Conservation (phyloP, 345 rosid species). For the Mangifera indica region DNA sequence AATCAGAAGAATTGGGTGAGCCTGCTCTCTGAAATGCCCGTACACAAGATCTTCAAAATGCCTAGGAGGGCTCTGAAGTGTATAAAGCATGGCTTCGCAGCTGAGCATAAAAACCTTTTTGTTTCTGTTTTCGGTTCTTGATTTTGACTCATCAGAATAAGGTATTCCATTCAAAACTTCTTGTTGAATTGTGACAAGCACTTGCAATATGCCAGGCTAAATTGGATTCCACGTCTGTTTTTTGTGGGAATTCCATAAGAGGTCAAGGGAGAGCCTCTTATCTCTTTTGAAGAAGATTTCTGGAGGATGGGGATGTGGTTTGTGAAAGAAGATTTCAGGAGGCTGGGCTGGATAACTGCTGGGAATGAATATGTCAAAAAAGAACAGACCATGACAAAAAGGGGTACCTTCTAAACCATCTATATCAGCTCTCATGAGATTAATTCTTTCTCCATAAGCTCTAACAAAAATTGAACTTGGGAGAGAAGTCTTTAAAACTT, state of each 20-base stretch:
- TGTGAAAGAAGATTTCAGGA: neutral
- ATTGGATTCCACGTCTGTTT: constrained; percentile 3
- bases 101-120: constrained; percentile 10
- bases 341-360: neutral
- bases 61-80: neutral
- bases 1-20: constrained; percentile 22
- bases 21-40: constrained; percentile 16
- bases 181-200: constrained; percentile 16
- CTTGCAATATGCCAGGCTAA: neutral
- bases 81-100: constrained; percentile 16
- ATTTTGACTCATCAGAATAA: neutral
- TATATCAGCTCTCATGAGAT: constrained; percentile 16
- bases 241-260: neutral
- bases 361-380: constrained; percentile 19
- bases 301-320: no score
- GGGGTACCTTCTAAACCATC: constrained; percentile 21
- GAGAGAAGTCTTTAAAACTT: neutral
- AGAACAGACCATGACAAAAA: constrained; percentile 13
- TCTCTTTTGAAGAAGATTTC: neutral
- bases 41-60: constrained; percentile 2
- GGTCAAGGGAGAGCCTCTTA: neutral
- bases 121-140: neutral
- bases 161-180: constrained; percentile 10
- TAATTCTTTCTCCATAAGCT: neutral
- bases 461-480: constrained; percentile 12